These are phyloP conservation scores for Mucor piriformis DNA, from an alignment of 371 early-diverging fungal genomes.

Conservation along the genomic window DNA sequence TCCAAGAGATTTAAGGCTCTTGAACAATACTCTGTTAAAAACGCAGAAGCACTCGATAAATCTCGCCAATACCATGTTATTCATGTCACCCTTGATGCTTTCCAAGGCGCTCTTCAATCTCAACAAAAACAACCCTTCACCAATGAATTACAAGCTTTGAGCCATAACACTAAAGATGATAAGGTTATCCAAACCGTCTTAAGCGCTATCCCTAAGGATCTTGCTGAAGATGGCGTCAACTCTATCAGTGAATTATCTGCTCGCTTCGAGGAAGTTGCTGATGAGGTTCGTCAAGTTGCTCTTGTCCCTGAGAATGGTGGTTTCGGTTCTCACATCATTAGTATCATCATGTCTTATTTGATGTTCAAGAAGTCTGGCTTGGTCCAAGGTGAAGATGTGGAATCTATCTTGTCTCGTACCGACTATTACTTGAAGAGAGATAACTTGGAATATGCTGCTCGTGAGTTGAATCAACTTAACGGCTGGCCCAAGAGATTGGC, in stretches of 20 bases:
- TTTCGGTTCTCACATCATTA: slow-evolving; percentile 75
- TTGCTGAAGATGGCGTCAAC: slow-evolving; percentile 63
- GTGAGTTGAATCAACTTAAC: slow-evolving; percentile 87
- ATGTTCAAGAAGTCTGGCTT: slow-evolving; percentile 84
- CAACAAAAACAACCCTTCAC: slow-evolving; percentile 57
- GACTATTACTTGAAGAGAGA: slow-evolving; percentile 71
- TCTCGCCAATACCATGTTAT: slow-evolving; percentile 54
- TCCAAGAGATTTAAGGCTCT: slow-evolving; percentile 74
- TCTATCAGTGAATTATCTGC: slow-evolving; percentile 69
- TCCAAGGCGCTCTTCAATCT: slow-evolving; percentile 42
- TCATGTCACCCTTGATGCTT: slow-evolving; percentile 49
- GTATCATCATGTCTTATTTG: slow-evolving; percentile 67
- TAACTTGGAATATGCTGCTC: slow-evolving; percentile 81
- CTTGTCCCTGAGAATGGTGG: slow-evolving; percentile 86
- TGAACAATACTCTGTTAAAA: slow-evolving; percentile 60
- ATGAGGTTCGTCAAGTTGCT: slow-evolving; percentile 73
- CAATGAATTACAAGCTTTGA: slow-evolving; percentile 67
- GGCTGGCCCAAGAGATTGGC: slow-evolving; percentile 90
- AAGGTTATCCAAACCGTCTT: slow-evolving; percentile 64
- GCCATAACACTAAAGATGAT: slow-evolving; percentile 56
- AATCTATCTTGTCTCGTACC: slow-evolving; percentile 79
- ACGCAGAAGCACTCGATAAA: slow-evolving; percentile 54
- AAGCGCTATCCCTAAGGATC: slow-evolving; percentile 55
- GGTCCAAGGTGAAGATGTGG: slow-evolving; percentile 83
- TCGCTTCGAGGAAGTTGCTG: slow-evolving; percentile 68